phyloP scores from a whole-genome alignment of 2,329 filamentous ascomycete species.

The Gyromitra esculenta region DNA sequence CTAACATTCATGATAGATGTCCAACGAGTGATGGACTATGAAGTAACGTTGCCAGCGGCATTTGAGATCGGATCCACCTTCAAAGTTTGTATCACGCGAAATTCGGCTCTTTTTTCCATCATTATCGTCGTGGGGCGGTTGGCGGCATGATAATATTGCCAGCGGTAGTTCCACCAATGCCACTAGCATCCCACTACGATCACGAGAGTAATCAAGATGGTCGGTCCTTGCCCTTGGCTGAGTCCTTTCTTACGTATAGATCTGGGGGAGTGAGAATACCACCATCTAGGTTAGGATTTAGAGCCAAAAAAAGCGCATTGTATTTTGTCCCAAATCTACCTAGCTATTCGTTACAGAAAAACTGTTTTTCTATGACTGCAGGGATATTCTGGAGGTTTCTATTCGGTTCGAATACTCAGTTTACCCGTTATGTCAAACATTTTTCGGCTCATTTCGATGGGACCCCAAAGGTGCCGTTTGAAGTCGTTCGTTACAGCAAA shows the following conservation, averaged over 20 bases:
- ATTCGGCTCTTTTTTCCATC: not conserved
- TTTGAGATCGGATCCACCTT: not conserved
- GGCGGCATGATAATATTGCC: not conserved
- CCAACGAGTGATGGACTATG: not conserved
- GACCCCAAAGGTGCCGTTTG: not conserved
- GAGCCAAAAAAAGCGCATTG: too few species aligned
- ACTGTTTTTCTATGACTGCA: too few species aligned
- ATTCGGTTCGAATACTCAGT: not conserved
- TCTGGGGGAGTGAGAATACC: not conserved
- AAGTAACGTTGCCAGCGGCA: not conserved
- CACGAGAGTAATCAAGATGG: not conserved
- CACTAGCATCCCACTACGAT: not conserved
- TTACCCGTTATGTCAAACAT: not conserved
- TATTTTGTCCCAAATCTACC: too few species aligned
- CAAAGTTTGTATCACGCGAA: not conserved
- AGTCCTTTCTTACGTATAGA: not conserved
- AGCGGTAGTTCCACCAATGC: not conserved
- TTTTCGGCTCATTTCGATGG: not conserved
- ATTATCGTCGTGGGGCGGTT: not conserved
- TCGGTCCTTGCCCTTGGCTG: not conserved
- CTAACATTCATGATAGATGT: too few species aligned
- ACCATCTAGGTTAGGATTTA: too few species aligned
- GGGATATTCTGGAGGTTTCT: not conserved
- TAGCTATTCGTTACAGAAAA: too few species aligned
- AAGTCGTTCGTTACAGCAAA: not conserved